These are phyloP conservation scores for Mycosphaerella sp. DNA, from an alignment of 2,329 filamentous ascomycete species.

Conservation along the genomic window DNA sequence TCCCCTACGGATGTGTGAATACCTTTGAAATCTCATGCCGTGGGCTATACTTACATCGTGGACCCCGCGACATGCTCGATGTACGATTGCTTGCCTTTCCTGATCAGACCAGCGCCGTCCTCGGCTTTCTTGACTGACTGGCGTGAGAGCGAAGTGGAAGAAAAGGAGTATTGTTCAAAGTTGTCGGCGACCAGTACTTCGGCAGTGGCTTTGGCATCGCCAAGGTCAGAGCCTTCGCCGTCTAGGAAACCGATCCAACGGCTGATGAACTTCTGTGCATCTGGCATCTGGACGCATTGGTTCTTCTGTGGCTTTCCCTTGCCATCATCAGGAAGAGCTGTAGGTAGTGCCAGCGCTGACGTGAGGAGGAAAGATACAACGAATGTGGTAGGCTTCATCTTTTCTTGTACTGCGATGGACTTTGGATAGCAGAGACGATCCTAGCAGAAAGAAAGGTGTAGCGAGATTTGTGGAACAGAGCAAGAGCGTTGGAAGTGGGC, in stretches of 20 bases:
- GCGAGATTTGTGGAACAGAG: too few species aligned
- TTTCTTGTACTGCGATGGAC: not conserved
- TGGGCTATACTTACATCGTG: not conserved
- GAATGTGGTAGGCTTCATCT: not conserved
- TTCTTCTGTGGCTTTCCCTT: conserved; percentile 3
- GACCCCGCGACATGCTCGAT: not conserved
- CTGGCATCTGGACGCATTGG: conserved; percentile 3
- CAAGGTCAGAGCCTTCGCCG: conserved; percentile 6
- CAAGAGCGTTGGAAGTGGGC: too few species aligned
- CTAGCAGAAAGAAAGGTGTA: too few species aligned
- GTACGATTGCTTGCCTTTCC: conserved; percentile 6
- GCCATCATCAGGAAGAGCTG: not conserved
- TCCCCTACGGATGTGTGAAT: not conserved
- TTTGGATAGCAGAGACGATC: not conserved
- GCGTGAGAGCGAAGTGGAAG: not conserved
- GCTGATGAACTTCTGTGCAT: conserved; percentile 3
- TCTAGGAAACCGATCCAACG: conserved; percentile 6
- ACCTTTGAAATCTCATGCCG: not conserved
- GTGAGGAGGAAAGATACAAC: not conserved
- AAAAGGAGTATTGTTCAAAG: conserved; percentile 7
- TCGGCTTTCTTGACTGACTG: not conserved
- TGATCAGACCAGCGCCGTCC: not conserved
- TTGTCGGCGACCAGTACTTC: conserved; percentile 10
- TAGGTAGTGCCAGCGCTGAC: not conserved
- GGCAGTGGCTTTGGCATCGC: conserved; percentile 7